Conservation (phyloP, 345 rosid species). For the Bruguiera sexangula region DNA sequence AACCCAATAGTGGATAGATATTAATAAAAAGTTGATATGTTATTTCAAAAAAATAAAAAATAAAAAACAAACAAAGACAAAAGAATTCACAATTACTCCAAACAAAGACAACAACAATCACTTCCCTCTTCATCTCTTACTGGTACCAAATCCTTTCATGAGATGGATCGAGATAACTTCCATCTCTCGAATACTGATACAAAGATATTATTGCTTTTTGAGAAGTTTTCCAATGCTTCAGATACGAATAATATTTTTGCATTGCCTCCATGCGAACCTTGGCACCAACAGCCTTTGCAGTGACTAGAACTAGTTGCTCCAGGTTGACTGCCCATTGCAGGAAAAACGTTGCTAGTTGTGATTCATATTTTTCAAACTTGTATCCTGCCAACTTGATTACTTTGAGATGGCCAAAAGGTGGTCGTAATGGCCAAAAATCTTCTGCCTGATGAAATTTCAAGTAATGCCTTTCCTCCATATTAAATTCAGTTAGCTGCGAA, state of each 20-base stretch:
- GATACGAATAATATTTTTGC: neutral
- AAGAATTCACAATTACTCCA: too few species aligned
- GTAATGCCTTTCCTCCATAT: neutral
- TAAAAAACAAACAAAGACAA: too few species aligned
- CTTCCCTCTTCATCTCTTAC: too few species aligned
- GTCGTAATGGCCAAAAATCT: neutral
- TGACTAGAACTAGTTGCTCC: slow-evolving; percentile 12
- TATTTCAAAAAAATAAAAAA: too few species aligned
- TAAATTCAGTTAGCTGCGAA: slow-evolving; percentile 17
- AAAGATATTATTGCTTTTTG: neutral
- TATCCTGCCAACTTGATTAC: slow-evolving; percentile 17
- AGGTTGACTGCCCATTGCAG: slow-evolving; percentile 9
- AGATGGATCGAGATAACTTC: too few species aligned
- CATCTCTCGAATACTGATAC: too few species aligned
- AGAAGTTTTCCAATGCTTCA: neutral
- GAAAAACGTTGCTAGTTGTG: slow-evolving; percentile 16
- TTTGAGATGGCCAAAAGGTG: neutral
- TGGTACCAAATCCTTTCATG: too few species aligned
- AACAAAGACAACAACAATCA: too few species aligned
- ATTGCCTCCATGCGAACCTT: neutral
- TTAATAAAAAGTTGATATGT: too few species aligned
- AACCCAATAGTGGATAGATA: too few species aligned
- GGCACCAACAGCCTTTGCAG: neutral
- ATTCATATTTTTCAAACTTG: slow-evolving; percentile 17
- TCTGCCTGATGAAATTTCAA: slow-evolving; percentile 14